phyloP scores from a whole-genome alignment of 208 protist genomes.

The Trypanosoma melophagium region DNA sequence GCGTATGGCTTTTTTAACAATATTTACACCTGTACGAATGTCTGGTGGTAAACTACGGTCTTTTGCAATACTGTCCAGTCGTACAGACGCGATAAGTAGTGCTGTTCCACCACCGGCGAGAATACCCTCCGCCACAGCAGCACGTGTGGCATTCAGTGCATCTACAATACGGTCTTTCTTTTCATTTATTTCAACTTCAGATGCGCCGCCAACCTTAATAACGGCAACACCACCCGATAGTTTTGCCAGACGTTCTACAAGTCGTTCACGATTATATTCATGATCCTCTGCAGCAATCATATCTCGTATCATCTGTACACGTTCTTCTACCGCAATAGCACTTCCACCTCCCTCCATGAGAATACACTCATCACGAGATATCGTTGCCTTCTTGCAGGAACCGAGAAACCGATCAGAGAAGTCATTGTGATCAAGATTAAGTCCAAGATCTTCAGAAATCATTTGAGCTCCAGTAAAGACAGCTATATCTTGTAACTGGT shows the following conservation, averaged over 20 bases:
- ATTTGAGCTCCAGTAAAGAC: slow-evolving; percentile 97
- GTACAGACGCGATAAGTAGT: slow-evolving; percentile 91
- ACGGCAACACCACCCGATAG: slow-evolving; percentile 92
- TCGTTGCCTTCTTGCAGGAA: slow-evolving; percentile 84
- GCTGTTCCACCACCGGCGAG: slow-evolving; percentile 97
- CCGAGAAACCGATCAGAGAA: slow-evolving; percentile 87
- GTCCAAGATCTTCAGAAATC: slow-evolving; percentile 94
- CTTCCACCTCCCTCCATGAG: slow-evolving; percentile 97
- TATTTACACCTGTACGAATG: slow-evolving; percentile 82
- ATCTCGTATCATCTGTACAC: slow-evolving; percentile 95
- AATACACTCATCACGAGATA: slow-evolving; percentile 98
- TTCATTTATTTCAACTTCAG: slow-evolving; percentile 99
- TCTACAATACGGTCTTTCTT: slow-evolving; percentile 99
- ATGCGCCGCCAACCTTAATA: slow-evolving; percentile 97
- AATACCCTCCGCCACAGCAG: slow-evolving; percentile 99
- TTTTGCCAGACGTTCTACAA: slow-evolving; percentile 95
- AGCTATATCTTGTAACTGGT: slow-evolving; percentile 98
- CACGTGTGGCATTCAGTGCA: slow-evolving; percentile 98
- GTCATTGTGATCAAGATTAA: slow-evolving; percentile 91
- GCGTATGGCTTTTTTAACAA: slow-evolving; percentile 74
- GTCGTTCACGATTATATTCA: slow-evolving; percentile 98
- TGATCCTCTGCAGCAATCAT: slow-evolving; percentile 92
- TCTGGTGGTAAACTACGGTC: slow-evolving; percentile 61
- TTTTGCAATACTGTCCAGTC: slow-evolving; percentile 83
- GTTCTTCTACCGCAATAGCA: slow-evolving; percentile 94